Conservation (phyloP, 2,329 filamentous ascomycete genomes). For the Epicoccum nigrum region DNA sequence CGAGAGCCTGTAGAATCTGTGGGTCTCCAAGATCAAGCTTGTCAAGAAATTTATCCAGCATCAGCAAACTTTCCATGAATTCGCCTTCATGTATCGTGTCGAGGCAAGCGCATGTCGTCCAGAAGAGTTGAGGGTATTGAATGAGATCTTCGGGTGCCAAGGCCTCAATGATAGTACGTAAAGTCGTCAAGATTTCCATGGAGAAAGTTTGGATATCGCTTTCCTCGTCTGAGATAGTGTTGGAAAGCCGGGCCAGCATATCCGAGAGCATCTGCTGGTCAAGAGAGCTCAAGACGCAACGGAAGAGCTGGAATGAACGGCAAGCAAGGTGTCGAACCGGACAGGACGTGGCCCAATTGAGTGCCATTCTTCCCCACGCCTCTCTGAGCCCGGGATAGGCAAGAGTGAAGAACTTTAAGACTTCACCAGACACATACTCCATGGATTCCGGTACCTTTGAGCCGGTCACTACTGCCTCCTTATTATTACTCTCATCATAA, state of each 20-base stretch:
- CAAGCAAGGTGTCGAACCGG: conserved; percentile 94
- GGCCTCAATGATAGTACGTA: conserved; percentile 89
- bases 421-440: conserved; percentile 79
- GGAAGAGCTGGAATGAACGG: conserved; percentile 95
- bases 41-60: conserved; percentile 84
- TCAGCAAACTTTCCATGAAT: conserved; percentile 87
- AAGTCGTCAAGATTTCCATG: conserved; percentile 93
- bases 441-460: conserved; percentile 87
- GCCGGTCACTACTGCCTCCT: conserved; percentile 68
- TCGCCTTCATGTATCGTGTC: conserved; percentile 97
- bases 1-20: conserved; percentile 70
- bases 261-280: conserved; percentile 95
- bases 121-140: conserved; percentile 94
- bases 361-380: conserved; percentile 85
- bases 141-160: conserved; percentile 79
- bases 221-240: conserved; percentile 95
- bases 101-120: conserved; percentile 95
- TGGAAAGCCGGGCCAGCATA: conserved; percentile 93
- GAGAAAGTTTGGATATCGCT: conserved; percentile 94
- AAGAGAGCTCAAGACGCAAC: conserved; percentile 87
- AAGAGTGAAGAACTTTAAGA: conserved; percentile 83
- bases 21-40: conserved; percentile 81
- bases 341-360: conserved; percentile 97
- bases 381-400: conserved; percentile 87
- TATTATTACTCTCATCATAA: conserved; percentile 91